Percentiles rank a stretch among this genome's conserved stretches.
Evolutionary conservation across 768 basidiomycete species (phyloP).

Genomic region (Goffeauzyma gilvescens): DNA sequence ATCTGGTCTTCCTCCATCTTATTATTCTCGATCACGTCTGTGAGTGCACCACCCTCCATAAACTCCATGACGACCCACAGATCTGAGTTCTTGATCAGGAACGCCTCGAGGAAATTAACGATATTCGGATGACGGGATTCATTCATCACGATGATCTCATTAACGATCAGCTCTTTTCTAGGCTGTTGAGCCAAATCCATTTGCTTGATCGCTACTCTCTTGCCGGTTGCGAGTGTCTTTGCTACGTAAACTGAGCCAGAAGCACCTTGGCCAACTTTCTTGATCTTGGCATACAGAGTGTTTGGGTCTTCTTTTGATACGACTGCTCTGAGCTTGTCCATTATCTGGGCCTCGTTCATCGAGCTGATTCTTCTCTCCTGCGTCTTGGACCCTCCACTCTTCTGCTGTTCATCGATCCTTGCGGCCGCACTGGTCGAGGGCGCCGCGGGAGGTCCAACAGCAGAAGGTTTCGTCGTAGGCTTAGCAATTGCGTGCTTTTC

Average conservation of each 20-base stretch:
- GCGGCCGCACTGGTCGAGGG: conserved; percentile 10
- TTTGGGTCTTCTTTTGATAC: conserved; percentile 77
- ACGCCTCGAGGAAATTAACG: conserved; percentile 83
- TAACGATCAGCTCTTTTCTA: conserved; percentile 90
- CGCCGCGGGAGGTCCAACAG: conserved; percentile 8
- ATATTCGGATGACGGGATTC: conserved; percentile 94
- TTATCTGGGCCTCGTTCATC: conserved; percentile 93
- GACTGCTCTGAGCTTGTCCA: conserved; percentile 84
- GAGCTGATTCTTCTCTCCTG: conserved; percentile 75
- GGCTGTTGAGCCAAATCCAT: conserved; percentile 93
- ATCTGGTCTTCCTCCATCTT: conserved; percentile 89
- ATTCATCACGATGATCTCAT: conserved; percentile 97
- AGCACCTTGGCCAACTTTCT: conserved; percentile 96
- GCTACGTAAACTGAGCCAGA: conserved; percentile 97
- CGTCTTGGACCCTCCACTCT: conserved; percentile 36
- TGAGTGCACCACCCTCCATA: conserved; percentile 80
- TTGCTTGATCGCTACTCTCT: conserved; percentile 93
- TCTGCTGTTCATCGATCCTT: conserved; percentile 32
- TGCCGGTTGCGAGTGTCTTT: conserved; percentile 61
- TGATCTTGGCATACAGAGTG: conserved; percentile 79
- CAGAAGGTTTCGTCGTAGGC: not conserved
- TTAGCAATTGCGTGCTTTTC: too few species aligned
- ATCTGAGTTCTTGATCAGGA: conserved; percentile 68
- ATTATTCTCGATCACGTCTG: conserved; percentile 95
- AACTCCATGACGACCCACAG: conserved; percentile 99